Evolutionary conservation across 306 rosid species (phyloP).

Genomic region (Cucurbita moschata): DNA sequence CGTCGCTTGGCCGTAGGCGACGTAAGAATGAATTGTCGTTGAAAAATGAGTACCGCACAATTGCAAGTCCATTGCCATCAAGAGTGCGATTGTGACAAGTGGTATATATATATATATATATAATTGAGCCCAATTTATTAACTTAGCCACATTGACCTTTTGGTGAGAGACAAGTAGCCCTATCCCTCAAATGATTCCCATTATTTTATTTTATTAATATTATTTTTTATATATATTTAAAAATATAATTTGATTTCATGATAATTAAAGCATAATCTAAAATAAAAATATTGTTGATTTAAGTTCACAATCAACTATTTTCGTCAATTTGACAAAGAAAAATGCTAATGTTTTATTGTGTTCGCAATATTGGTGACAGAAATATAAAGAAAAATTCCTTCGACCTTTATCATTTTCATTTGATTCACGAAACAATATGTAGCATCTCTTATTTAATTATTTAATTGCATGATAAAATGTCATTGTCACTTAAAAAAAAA

Average conservation of each 20-base stretch:
- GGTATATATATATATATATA: too few species aligned
- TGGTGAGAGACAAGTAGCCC: too few species aligned
- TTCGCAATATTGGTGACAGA: background rate
- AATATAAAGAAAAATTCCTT: background rate
- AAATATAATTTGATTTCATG: background rate
- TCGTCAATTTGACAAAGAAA: background rate
- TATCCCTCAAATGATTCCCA: background rate
- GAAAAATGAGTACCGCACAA: too few species aligned
- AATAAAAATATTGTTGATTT: background rate
- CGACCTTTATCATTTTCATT: background rate
- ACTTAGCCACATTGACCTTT: too few species aligned
- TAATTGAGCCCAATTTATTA: too few species aligned
- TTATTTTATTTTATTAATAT: background rate
- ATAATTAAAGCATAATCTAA: background rate
- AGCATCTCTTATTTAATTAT: background rate
- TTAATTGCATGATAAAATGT: background rate
- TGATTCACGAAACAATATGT: background rate
- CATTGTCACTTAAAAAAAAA: background rate
- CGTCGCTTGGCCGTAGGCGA: too few species aligned
- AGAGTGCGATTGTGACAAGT: too few species aligned
- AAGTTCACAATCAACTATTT: background rate
- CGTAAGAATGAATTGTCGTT: too few species aligned
- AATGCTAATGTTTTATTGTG: constrained; percentile 6
- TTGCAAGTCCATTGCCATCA: too few species aligned
- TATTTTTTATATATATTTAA: background rate